These are phyloP conservation scores for Leucocoprinus birnbaumii DNA, from an alignment of 768 basidiomycete genomes.

Conservation along the genomic window DNA sequence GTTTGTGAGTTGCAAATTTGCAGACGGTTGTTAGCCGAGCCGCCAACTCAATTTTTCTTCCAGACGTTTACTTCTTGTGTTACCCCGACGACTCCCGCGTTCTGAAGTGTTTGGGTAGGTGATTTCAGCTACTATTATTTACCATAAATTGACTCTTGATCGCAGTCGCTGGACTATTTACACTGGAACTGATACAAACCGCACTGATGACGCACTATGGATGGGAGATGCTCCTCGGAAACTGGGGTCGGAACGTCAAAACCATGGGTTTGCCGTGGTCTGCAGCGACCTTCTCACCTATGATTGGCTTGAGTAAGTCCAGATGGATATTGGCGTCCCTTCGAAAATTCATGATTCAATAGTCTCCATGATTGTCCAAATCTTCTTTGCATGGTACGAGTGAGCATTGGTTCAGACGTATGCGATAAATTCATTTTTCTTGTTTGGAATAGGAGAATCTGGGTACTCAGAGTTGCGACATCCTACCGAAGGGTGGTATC, in stretches of 20 bases:
- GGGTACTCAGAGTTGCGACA: slow-evolving; percentile 4
- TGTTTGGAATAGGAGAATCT: slow-evolving; percentile 8
- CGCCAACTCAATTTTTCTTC: not conserved
- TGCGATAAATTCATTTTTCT: too few relatives aligned
- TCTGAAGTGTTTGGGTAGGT: slow-evolving; percentile 5
- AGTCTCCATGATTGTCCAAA: slow-evolving; percentile 8
- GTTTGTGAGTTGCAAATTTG: not conserved
- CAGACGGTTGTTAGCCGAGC: not conserved
- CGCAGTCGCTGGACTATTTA: slow-evolving; percentile 6
- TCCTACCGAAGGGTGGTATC: not conserved
- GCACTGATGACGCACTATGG: slow-evolving; percentile 9
- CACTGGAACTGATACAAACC: slow-evolving; percentile 7
- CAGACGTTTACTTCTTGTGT: slow-evolving; percentile 5
- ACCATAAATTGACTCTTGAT: not conserved
- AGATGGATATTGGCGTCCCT: not conserved
- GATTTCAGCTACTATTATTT: not conserved
- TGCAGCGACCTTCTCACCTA: slow-evolving; percentile 4
- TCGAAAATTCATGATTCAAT: not conserved
- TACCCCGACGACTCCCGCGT: slow-evolving; percentile 7
- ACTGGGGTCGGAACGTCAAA: slow-evolving; percentile 5
- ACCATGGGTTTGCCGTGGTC: slow-evolving; percentile 1
- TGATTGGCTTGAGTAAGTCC: slow-evolving; percentile 7
- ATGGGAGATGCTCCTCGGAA: slow-evolving; percentile 9
- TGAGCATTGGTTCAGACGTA: too few relatives aligned
- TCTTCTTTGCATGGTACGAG: slow-evolving; percentile 13